phyloP scores from a whole-genome alignment of 805 yeast species.

The Cyberlindnera xylosilytica region DNA sequence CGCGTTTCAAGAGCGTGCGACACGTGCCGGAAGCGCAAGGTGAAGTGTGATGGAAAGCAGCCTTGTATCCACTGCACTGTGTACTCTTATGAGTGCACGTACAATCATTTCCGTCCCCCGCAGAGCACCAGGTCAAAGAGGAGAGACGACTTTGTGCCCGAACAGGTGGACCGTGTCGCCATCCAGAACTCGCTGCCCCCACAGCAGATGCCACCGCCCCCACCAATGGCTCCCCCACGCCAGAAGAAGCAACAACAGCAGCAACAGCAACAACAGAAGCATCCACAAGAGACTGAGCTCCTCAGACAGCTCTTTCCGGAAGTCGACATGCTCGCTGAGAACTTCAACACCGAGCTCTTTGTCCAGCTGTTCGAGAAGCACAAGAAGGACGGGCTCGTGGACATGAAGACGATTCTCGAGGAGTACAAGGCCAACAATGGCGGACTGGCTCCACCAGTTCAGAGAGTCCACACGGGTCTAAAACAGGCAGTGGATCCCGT shows the following conservation, averaged over 20 bases:
- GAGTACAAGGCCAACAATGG: slow-evolving; percentile 14
- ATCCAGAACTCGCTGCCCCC: neutral
- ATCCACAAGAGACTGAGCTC: no score
- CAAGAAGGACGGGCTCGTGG: slow-evolving; percentile 18
- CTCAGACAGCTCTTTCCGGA: slow-evolving; percentile 20
- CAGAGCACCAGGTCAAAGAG: neutral
- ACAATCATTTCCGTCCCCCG: slow-evolving; percentile 62
- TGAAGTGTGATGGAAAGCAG: slow-evolving; percentile 79
- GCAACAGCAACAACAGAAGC: no score
- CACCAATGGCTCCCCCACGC: slow-evolving; percentile 1
- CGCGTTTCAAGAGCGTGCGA: slow-evolving; percentile 75
- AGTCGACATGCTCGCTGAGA: slow-evolving; percentile 10
- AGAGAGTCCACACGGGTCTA: neutral
- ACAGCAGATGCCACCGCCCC: neutral
- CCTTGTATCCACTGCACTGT: slow-evolving; percentile 89
- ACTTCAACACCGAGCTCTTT: slow-evolving; percentile 20
- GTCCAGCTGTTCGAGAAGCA: slow-evolving; percentile 16
- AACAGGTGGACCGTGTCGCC: slow-evolving; percentile 16
- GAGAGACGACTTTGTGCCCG: neutral
- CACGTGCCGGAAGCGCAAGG: slow-evolving; percentile 70
- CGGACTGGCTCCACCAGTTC: neutral
- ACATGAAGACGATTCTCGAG: slow-evolving; percentile 16
- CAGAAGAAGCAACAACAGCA: slow-evolving; percentile 6
- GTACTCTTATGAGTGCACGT: slow-evolving; percentile 79
- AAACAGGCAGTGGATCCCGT: slow-evolving; percentile 28